phyloP scores from a whole-genome alignment of 805 yeast species.

The Sugiyamaella mastotermitis region DNA sequence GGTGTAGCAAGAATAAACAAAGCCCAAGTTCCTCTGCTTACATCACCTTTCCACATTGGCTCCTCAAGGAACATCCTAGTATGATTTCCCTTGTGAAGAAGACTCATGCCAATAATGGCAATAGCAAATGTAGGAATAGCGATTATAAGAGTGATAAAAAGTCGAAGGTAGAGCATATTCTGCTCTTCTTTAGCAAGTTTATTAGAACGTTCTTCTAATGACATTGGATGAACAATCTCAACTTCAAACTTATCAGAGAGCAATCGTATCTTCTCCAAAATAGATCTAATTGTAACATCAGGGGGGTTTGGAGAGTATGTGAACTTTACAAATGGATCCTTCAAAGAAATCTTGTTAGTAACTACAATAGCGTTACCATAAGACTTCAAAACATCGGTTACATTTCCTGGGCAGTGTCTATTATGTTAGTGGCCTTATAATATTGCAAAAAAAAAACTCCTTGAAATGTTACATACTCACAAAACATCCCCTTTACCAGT shows the following conservation, averaged over 20 bases:
- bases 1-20: slow-evolving; percentile 62
- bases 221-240: slow-evolving; percentile 45
- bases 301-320: slow-evolving; percentile 59
- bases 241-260: slow-evolving; percentile 45
- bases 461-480: slow-evolving; percentile 32
- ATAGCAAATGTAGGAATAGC: slow-evolving; percentile 66
- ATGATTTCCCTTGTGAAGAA: slow-evolving; percentile 37
- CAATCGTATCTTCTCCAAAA: slow-evolving; percentile 44
- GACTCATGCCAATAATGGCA: slow-evolving; percentile 65
- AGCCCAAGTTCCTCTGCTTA: slow-evolving; percentile 58
- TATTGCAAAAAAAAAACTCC: not conserved
- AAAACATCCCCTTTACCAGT: slow-evolving; percentile 59
- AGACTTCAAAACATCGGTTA: slow-evolving; percentile 42
- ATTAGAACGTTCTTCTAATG: slow-evolving; percentile 60
- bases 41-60: slow-evolving; percentile 60
- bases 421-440: slow-evolving; percentile 2
- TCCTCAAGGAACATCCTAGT: slow-evolving; percentile 51
- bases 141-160: slow-evolving; percentile 43
- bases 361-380: slow-evolving; percentile 52
- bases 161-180: slow-evolving; percentile 38
- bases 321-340: slow-evolving; percentile 53
- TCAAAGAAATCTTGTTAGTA: slow-evolving; percentile 48
- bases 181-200: slow-evolving; percentile 46
- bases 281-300: slow-evolving; percentile 47
- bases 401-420: slow-evolving; percentile 52